Evolutionary conservation across 2,329 filamentous ascomycete genomes (phyloP), one percentile per base, ranked within the genome.

Genomic region (Chrysoporthe cubensis): DNA sequence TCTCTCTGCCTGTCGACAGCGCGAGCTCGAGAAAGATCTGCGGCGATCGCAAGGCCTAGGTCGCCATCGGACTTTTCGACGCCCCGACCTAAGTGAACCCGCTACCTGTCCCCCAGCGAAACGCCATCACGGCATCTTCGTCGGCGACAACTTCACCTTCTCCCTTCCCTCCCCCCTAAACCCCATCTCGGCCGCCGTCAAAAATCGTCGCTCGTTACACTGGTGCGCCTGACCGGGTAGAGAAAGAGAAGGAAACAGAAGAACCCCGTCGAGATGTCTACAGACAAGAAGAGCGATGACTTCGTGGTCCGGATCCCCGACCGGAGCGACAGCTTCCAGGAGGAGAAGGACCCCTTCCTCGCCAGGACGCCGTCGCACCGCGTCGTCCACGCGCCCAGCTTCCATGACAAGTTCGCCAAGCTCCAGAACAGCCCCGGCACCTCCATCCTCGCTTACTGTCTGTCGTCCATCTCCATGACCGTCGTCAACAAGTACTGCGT

Each of bases 401-500:
- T 81, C 70, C 70, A 66, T 71, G 66, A 80, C 56, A 79, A 78
- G 68, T 70, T 84, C 56, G 78, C 83, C 70, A 81, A 83, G 74
- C 78, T 93, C 71, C 87, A 90, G 75, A 93, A 94, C 81, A 96
- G 89, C 79, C 92, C 94, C 18, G 83, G 88, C 58, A 78, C 96
- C 60, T 94, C 95, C 32, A 92, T 99, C 74, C 77, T 97, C 72
- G 89, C 92, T 61, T 99, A 99, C 84, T 99, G 96, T 80, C 84
- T 91, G 75, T 93, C 95, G 64, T 97, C 94, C n/a, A 99, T 99
- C 77, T 88, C 95, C 79, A 99, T 99, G 96, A 99, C 96, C 8
- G 92, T 97, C n/a, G 96, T 96, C 79, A 99, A 99, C 84, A 99
- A 99, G 85, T 99, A 96, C 79, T 94, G 97, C 71, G 88, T 99